Conservation (phyloP, 2,329 filamentous ascomycete species). For the Macrophomina phaseolina region DNA sequence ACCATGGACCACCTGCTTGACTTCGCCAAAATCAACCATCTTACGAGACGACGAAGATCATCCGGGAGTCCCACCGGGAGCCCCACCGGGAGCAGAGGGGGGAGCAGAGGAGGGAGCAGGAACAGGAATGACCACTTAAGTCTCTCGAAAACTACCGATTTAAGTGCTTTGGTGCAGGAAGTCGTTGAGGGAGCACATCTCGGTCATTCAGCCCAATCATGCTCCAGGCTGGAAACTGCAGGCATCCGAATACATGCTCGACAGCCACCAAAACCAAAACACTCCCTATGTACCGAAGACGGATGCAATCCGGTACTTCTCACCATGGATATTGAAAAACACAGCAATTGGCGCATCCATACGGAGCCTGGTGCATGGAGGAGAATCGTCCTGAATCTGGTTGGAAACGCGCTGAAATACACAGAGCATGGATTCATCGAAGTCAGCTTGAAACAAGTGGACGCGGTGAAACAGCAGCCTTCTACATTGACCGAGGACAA, state of each 20-base stretch:
- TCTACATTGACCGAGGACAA: neutral
- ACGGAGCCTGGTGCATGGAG: conserved; percentile 47
- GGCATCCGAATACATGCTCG: neutral
- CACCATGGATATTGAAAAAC: conserved; percentile 50
- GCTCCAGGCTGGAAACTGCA: neutral
- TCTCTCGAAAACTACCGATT: neutral
- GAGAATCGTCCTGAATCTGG: conserved; percentile 30
- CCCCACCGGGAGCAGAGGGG: neutral
- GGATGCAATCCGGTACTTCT: conserved; percentile 31
- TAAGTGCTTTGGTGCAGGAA: conserved; percentile 17
- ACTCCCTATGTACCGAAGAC: neutral
- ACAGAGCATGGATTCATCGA: conserved; percentile 18
- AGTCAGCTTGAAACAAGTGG: neutral
- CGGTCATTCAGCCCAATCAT: neutral
- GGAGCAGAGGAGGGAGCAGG: neutral
- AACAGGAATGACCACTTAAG: neutral
- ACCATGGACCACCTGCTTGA: conserved; percentile 54
- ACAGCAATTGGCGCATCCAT: conserved; percentile 49
- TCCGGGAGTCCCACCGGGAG: neutral
- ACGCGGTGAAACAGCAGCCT: neutral
- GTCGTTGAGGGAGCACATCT: conserved; percentile 19
- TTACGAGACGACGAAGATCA: conserved; percentile 32
- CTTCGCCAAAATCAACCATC: conserved; percentile 53
- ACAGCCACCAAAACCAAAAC: neutral
- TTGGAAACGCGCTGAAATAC: conserved; percentile 32